These are phyloP conservation scores for Flaveria ramosissima DNA, from an alignment of 129 eudicot species.

Conservation along the genomic window DNA sequence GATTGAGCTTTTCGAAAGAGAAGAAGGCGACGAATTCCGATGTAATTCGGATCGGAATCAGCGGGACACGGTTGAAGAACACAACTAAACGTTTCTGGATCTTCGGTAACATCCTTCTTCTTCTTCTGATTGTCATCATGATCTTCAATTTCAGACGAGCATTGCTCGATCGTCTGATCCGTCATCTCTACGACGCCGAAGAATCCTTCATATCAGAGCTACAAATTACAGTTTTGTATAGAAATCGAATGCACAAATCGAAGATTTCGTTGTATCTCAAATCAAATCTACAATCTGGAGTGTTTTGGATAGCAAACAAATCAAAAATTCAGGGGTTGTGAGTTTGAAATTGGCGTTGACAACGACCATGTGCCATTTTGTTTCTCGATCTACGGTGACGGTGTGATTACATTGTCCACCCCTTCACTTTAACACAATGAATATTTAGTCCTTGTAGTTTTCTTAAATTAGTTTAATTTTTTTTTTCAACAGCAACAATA, in stretches of 20 bases:
- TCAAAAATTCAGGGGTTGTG: neutral
- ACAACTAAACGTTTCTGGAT: constrained; percentile 88
- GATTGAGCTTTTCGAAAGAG: constrained; percentile 71
- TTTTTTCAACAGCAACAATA: too few species aligned
- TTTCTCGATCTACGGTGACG: constrained; percentile 6
- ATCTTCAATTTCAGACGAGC: constrained; percentile 42
- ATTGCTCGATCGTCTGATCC: constrained; percentile 49
- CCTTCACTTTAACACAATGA: neutral
- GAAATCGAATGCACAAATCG: neutral
- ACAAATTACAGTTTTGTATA: neutral
- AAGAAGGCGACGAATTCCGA: constrained; percentile 85
- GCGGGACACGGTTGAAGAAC: constrained; percentile 77
- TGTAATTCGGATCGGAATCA: constrained; percentile 68
- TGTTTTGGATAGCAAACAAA: neutral
- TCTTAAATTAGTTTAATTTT: too few species aligned
- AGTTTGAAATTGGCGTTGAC: constrained; percentile 8
- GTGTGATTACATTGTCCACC: neutral
- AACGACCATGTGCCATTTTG: constrained; percentile 1
- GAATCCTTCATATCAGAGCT: constrained; percentile 31
- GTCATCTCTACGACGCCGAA: constrained; percentile 47
- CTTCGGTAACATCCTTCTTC: constrained; percentile 35
- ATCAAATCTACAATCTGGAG: neutral
- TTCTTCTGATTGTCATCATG: constrained; percentile 30
- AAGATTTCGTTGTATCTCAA: neutral
- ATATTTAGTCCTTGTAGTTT: neutral